phyloP scores from a whole-genome alignment of 2,329 filamentous ascomycete genomes.

The Fusarium continuum region DNA sequence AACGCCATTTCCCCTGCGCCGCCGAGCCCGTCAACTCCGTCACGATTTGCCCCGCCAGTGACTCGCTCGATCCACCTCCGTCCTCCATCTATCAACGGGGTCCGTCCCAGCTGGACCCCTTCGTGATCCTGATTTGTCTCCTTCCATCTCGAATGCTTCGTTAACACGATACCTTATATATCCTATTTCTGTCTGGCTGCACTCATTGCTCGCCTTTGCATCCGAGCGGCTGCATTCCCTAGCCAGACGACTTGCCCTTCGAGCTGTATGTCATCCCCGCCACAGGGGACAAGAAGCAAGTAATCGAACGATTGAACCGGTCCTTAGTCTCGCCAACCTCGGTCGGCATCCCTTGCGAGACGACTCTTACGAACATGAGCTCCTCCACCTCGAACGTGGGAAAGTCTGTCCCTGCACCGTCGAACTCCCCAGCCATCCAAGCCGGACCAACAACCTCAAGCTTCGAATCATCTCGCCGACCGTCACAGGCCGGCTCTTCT shows the following conservation, averaged over 20 bases:
- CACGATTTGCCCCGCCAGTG: slow-evolving; percentile 51
- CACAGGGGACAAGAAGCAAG: slow-evolving; percentile 1
- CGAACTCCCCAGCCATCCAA: slow-evolving; percentile 53
- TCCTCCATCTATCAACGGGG: slow-evolving; percentile 48
- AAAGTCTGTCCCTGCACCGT: slow-evolving; percentile 61
- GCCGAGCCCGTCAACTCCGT: slow-evolving; percentile 39
- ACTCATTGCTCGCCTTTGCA: not conserved
- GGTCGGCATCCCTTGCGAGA: not conserved
- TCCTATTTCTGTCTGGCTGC: not conserved
- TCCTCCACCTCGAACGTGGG: slow-evolving; percentile 50
- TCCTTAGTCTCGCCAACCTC: slow-evolving; percentile 3
- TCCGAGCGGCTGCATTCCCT: not conserved
- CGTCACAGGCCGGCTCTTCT: slow-evolving; percentile 49
- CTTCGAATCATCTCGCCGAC: slow-evolving; percentile 62
- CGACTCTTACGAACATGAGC: slow-evolving; percentile 46
- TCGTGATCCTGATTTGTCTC: slow-evolving; percentile 30
- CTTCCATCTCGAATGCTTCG: slow-evolving; percentile 15
- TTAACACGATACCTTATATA: slow-evolving; percentile 5
- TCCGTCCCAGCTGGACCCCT: slow-evolving; percentile 50
- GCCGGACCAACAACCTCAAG: slow-evolving; percentile 55
- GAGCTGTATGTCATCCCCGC: slow-evolving; percentile 3
- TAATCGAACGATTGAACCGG: slow-evolving; percentile 19
- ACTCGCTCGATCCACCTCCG: slow-evolving; percentile 47
- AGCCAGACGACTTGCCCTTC: not conserved
- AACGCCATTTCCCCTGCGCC: slow-evolving; percentile 31